Evolutionary conservation across 169 alveolate genomes (phyloP).

Genomic region (Pseudocohnilembus persalinus): DNA sequence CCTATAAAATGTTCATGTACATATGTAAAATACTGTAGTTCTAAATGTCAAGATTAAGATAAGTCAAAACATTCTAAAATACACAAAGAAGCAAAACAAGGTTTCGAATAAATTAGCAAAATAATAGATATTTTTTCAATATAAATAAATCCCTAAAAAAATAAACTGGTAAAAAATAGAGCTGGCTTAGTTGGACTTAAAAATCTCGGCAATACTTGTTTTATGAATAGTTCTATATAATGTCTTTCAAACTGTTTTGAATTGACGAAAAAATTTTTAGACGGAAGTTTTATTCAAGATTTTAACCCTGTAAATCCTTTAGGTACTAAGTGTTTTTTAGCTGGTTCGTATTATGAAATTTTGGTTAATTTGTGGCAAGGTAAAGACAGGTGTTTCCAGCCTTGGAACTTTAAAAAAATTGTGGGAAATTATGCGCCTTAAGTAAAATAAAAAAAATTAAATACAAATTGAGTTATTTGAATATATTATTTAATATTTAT

Average conservation of each 20-base stretch:
- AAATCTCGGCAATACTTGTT: conserved; percentile 53
- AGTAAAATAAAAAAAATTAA: too few species aligned
- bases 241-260: conserved; percentile 39
- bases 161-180: neutral
- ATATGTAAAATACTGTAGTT: neutral
- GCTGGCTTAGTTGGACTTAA: conserved; percentile 38
- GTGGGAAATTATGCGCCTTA: conserved; percentile 37
- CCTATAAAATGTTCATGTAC: neutral
- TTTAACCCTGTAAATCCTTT: conserved; percentile 39
- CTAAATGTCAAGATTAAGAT: neutral
- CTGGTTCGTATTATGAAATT: conserved; percentile 40
- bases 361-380: conserved; percentile 37
- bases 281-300: conserved; percentile 27
- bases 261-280: conserved; percentile 23
- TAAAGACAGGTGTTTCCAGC: conserved; percentile 17
- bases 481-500: too few species aligned
- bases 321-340: conserved; percentile 48
- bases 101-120: neutral
- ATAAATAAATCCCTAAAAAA: neutral
- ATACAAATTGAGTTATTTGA: too few species aligned
- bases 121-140: neutral
- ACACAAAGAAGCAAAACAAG: neutral
- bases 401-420: conserved; percentile 49
- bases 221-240: conserved; percentile 49
- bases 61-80: neutral